A percentile compares a stretch with the other conserved stretches of the same genome.
Conservation (phyloP, 1,139 yeast genomes). For the Taphrina betulina region DNA sequence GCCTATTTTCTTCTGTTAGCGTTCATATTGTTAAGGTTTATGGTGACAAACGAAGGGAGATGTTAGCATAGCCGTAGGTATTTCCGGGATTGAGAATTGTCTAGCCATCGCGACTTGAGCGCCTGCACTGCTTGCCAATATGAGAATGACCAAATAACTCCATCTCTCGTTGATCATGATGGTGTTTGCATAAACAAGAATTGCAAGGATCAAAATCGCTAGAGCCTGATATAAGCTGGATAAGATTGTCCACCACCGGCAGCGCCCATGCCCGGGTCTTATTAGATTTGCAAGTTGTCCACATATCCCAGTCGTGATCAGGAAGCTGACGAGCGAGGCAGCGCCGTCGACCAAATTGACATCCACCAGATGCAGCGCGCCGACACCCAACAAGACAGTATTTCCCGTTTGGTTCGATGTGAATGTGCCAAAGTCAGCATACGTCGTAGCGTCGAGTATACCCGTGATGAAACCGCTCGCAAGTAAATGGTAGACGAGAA, state of each 20-base stretch:
- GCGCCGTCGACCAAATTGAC: slow-evolving; percentile 12
- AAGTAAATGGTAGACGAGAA: slow-evolving; percentile 12
- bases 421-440: slow-evolving; percentile 24
- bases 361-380: background rate
- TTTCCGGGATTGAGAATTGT: slow-evolving; percentile 19
- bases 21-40: background rate
- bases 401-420: slow-evolving; percentile 30
- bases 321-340: slow-evolving; percentile 12
- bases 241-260: slow-evolving; percentile 18
- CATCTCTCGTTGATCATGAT: background rate
- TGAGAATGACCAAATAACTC: slow-evolving; percentile 13
- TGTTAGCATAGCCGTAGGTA: slow-evolving; percentile 4
- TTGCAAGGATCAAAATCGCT: slow-evolving; percentile 13
- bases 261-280: background rate
- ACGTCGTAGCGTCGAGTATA: slow-evolving; percentile 26
- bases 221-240: slow-evolving; percentile 6
- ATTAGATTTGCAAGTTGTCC: slow-evolving; percentile 15
- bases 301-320: slow-evolving; percentile 3
- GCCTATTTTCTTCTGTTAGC: no score
- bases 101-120: slow-evolving; percentile 26
- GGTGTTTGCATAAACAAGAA: slow-evolving; percentile 7
- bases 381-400: slow-evolving; percentile 17
- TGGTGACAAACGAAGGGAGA: no score
- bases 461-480: slow-evolving; percentile 32
- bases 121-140: slow-evolving; percentile 24